Conservation (phyloP, 2,329 filamentous ascomycete species). For the Trichoderma sp. region DNA sequence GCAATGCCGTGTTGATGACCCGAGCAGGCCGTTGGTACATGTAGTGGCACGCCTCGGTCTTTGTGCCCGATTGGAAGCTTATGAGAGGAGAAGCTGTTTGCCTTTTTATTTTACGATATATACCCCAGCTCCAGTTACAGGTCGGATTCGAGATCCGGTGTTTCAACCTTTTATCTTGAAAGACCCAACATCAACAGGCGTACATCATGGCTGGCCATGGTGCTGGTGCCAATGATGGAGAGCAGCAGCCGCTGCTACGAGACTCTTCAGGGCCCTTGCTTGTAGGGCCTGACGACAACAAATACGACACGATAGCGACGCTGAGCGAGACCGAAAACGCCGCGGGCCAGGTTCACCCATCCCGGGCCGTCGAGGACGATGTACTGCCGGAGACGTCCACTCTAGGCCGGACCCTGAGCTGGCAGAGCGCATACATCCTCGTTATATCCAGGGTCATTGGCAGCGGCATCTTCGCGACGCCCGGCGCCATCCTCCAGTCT, state of each 20-base stretch:
- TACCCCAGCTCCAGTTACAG: neutral
- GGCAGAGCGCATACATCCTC: constrained; percentile 66
- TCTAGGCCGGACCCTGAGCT: constrained; percentile 61
- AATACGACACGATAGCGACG: constrained; percentile 16
- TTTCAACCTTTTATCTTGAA: neutral
- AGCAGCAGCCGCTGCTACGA: constrained; percentile 23
- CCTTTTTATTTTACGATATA: neutral
- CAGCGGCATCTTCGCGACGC: constrained; percentile 72
- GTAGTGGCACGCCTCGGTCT: constrained; percentile 5
- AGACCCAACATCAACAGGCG: neutral
- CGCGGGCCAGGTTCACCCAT: neutral
- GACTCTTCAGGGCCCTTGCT: neutral
- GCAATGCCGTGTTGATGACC: constrained; percentile 18
- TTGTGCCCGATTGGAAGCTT: constrained; percentile 7
- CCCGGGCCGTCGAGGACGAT: constrained; percentile 54
- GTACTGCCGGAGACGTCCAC: constrained; percentile 61
- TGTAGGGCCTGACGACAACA: constrained; percentile 3
- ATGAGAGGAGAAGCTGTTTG: neutral
- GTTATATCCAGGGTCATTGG: constrained; percentile 70
- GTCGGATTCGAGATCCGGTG: neutral
- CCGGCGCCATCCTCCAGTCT: constrained; percentile 65
- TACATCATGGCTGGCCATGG: constrained; percentile 24
- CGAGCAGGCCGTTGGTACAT: constrained; percentile 10
- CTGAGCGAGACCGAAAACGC: constrained; percentile 19
- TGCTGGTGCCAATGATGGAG: neutral